Evolutionary conservation across 2,329 filamentous ascomycete species (phyloP).

Genomic region (Aureobasidium sp.): DNA sequence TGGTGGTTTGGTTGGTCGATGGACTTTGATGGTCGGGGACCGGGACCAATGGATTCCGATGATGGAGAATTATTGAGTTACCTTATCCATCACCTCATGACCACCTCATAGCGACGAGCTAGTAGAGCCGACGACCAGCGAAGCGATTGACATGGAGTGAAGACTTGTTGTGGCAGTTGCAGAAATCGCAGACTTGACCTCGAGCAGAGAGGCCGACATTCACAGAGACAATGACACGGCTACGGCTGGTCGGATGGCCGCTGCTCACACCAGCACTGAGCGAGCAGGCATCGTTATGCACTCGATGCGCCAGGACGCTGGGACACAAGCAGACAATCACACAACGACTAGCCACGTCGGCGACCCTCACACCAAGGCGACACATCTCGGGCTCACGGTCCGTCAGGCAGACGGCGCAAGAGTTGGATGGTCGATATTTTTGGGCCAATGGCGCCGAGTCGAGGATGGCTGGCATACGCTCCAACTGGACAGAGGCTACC

Average conservation of each 20-base stretch:
- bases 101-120: not conserved
- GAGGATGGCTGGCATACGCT: slow-evolving; percentile 7
- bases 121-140: not conserved
- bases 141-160: not conserved
- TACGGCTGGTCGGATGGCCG: slow-evolving; percentile 3
- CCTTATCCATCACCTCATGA: not conserved
- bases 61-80: not conserved
- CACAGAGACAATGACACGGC: not conserved
- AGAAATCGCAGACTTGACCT: not conserved
- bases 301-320: slow-evolving; percentile 21
- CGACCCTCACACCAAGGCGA: slow-evolving; percentile 12
- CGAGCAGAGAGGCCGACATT: not conserved
- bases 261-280: not conserved
- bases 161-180: not conserved
- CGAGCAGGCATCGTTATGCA: slow-evolving; percentile 17
- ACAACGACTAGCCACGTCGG: slow-evolving; percentile 16
- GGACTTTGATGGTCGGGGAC: not conserved
- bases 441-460: slow-evolving; percentile 25
- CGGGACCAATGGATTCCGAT: not conserved
- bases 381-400: slow-evolving; percentile 17
- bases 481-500: slow-evolving; percentile 5
- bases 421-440: slow-evolving; percentile 26
- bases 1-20: not conserved
- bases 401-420: slow-evolving; percentile 13
- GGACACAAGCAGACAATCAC: slow-evolving; percentile 15